These are phyloP conservation scores for Rhododendron vialii DNA, from an alignment of 148 eudicot species.

Conservation along the genomic window DNA sequence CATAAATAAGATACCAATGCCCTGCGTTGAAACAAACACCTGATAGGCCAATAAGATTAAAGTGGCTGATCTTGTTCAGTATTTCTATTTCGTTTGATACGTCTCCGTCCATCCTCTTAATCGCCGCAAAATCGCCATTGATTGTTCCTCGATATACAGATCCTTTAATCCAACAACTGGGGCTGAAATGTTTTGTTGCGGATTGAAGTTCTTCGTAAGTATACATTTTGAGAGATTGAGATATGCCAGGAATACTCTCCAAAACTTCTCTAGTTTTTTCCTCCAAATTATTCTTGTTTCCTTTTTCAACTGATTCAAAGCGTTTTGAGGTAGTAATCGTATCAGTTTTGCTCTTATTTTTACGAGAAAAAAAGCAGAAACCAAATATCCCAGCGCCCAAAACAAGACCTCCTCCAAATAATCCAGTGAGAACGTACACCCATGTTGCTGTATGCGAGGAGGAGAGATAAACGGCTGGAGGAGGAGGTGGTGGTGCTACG, in stretches of 20 bases:
- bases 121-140: conserved; percentile 68
- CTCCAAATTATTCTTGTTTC: conserved; percentile 36
- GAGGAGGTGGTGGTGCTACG: conserved; percentile 24
- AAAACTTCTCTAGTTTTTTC: conserved; percentile 51
- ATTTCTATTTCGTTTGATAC: conserved; percentile 65
- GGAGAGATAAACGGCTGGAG: conserved; percentile 13
- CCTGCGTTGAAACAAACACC: conserved; percentile 78
- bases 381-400: conserved; percentile 18
- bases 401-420: conserved; percentile 36
- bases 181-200: conserved; percentile 71
- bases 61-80: conserved; percentile 77
- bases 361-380: conserved; percentile 31
- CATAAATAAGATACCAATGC: conserved; percentile 76
- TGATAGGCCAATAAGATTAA: conserved; percentile 59
- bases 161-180: conserved; percentile 51
- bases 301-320: conserved; percentile 56
- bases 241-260: conserved; percentile 58
- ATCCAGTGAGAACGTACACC: conserved; percentile 48
- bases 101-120: conserved; percentile 75
- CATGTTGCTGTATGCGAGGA: conserved; percentile 28
- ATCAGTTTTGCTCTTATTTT: conserved; percentile 27
- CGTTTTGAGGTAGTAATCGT: conserved; percentile 33
- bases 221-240: conserved; percentile 67
- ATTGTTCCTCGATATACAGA: conserved; percentile 78
- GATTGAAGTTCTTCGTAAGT: conserved; percentile 54